Evolutionary conservation across 2,329 filamentous ascomycete genomes (phyloP), one percentile per base, ranked within the genome.

Genomic region (Lachnellula suecica): DNA sequence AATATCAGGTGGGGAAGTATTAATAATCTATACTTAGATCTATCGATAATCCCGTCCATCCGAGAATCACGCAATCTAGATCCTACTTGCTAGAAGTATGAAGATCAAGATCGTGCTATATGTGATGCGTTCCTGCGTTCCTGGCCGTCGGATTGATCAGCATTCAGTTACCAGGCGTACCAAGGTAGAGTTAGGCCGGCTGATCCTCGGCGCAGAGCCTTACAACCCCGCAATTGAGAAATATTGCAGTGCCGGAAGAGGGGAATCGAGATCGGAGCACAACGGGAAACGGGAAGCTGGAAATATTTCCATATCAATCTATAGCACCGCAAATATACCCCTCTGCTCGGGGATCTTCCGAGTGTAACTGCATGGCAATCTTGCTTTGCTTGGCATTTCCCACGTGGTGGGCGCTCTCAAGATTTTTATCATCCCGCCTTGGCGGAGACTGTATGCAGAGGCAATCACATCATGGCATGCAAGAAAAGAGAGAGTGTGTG

Each of bases 401-500:
- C 40, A 42, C 40, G 40, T 42, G 40, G 20, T 3, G 15, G 31
- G 15, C 13, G 31, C 31, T 13, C 31, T 35, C 17, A 15, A 13
- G 31, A 15, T 35, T n/a, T 4, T 35, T n/a, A 2, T 22, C 20
- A 13, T 44, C 29, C 17, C 42, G 10, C n/a, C 15, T 22, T 6
- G 19, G 11, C 25, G 23, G 44, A 20, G 20, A 8, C 19, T 15
- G 15, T 25, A 43, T 31, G 46, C 51, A 53, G 11, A 24, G 20
- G 20, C 19, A 43, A 25, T 40, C 51, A 45, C 27, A 29, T 23
- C 23, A 17, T 15, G 29, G 24, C 45, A 49, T 49, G 31, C 31
- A 35, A 25, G n/a, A n/a, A n/a, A n/a, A n/a, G n/a, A n/a, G n/a
- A n/a, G n/a, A n/a, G n/a, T 19, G 23, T 38, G 41, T 49, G 22